Evolutionary conservation across 1,139 yeast genomes (phyloP).

Genomic region (Geotrichum aggregatum): DNA sequence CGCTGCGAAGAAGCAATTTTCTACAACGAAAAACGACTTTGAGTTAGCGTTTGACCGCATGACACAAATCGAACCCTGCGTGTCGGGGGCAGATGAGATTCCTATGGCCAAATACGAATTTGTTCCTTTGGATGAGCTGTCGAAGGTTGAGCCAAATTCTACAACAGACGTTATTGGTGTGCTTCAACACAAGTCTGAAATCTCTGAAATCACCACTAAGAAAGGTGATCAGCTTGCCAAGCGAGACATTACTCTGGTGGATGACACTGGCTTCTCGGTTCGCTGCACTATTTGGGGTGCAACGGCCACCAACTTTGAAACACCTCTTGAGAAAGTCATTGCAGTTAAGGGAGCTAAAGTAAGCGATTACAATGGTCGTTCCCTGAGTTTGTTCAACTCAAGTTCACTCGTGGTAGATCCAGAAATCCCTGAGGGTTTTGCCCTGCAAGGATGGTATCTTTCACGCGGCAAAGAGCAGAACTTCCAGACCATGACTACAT

Average conservation of each 20-base stretch:
- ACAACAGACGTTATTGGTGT: conserved; percentile 85
- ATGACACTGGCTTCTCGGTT: conserved; percentile 72
- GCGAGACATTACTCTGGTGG: conserved; percentile 83
- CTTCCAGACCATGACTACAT: conserved; percentile 52
- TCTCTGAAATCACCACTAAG: conserved; percentile 82
- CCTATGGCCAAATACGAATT: conserved; percentile 80
- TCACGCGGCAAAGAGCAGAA: conserved; percentile 61
- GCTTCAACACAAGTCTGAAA: conserved; percentile 68
- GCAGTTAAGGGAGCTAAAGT: conserved; percentile 91
- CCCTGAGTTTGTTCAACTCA: conserved; percentile 73
- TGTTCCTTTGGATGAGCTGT: conserved; percentile 62
- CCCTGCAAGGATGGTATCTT: conserved; percentile 93
- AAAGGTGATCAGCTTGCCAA: conserved; percentile 88
- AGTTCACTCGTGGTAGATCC: conserved; percentile 78
- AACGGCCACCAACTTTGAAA: conserved; percentile 68
- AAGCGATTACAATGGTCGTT: conserved; percentile 83
- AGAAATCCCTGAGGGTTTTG: conserved; percentile 81
- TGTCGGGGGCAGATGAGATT: conserved; percentile 52
- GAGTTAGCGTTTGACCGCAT: conserved; percentile 82
- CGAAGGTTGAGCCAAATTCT: conserved; percentile 64
- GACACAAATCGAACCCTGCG: conserved; percentile 67
- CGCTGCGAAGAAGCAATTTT: conserved; percentile 81
- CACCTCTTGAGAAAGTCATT: conserved; percentile 78
- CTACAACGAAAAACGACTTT: conserved; percentile 80
- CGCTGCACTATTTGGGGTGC: conserved; percentile 89